These are phyloP conservation scores for Penstemon davidsonii DNA, from an alignment of 257 asterid species.

Conservation along the genomic window DNA sequence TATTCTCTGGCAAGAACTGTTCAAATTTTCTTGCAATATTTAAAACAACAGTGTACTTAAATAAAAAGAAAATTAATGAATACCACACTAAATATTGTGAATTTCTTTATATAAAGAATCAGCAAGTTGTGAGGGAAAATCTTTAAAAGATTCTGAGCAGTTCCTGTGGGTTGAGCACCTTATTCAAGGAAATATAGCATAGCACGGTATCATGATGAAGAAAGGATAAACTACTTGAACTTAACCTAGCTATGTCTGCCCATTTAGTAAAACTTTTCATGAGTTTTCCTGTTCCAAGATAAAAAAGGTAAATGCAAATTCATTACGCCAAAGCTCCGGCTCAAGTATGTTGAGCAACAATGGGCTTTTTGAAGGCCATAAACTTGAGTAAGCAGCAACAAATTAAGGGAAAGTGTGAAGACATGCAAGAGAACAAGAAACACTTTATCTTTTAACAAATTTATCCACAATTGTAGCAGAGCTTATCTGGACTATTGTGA, in stretches of 20 bases:
- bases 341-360: background rate
- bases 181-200: too few relatives aligned
- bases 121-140: background rate
- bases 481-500: background rate
- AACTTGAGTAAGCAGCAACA: background rate
- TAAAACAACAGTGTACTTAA: too few relatives aligned
- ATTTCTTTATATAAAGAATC: too few relatives aligned
- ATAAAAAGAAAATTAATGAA: too few relatives aligned
- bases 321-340: slow-evolving; percentile 13
- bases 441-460: background rate
- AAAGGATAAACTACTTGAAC: background rate
- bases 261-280: background rate
- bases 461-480: background rate
- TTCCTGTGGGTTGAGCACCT: too few relatives aligned
- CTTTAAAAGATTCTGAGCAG: too few relatives aligned
- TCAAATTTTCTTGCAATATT: background rate
- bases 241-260: slow-evolving; percentile 13
- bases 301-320: slow-evolving; percentile 15
- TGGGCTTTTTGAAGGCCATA: background rate
- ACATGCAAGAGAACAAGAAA: background rate
- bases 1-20: background rate
- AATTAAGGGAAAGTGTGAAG: slow-evolving; percentile 4
- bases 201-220: background rate
- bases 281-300: background rate
- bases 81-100: too few relatives aligned